A percentile compares a stretch with the other conserved stretches of the same genome.
Conservation (phyloP, 768 basidiomycete species). For the Psilocybe cyanescens region DNA sequence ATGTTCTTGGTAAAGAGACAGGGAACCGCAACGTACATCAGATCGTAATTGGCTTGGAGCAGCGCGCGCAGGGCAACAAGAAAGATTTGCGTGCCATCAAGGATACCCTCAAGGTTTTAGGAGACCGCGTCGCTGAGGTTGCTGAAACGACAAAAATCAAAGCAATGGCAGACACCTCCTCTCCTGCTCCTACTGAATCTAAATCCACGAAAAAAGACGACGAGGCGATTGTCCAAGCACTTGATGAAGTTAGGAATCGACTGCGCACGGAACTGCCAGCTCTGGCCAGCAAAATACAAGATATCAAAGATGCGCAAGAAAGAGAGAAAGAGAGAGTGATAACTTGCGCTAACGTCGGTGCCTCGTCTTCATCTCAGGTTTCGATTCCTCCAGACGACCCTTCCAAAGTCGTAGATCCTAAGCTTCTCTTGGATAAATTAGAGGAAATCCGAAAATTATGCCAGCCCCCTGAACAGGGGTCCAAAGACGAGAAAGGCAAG, state of each 20-base stretch:
- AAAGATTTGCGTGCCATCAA: slow-evolving; percentile 31
- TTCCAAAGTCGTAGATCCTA: slow-evolving; percentile 11
- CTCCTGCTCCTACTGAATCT: background rate
- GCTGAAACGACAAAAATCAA: slow-evolving; percentile 5
- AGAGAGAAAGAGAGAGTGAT: background rate
- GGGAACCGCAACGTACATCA: slow-evolving; percentile 34
- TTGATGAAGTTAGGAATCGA: slow-evolving; percentile 43
- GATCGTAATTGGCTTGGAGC: slow-evolving; percentile 33
- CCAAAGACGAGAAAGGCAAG: background rate
- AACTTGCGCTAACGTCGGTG: background rate
- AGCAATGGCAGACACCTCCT: background rate
- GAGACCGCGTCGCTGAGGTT: slow-evolving; percentile 14
- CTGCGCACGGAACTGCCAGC: slow-evolving; percentile 41
- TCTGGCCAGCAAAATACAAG: slow-evolving; percentile 33
- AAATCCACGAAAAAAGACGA: background rate
- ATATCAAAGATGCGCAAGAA: slow-evolving; percentile 16
- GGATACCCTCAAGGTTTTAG: slow-evolving; percentile 27
- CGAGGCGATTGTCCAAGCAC: slow-evolving; percentile 28
- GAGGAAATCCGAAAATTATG: slow-evolving; percentile 24
- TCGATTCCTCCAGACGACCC: background rate
- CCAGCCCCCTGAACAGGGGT: background rate
- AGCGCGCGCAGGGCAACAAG: slow-evolving; percentile 28
- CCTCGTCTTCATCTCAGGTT: background rate
- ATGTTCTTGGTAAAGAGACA: slow-evolving; percentile 26
- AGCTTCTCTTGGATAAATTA: slow-evolving; percentile 21